Evolutionary conservation across 2,329 filamentous ascomycete genomes (phyloP), one percentile per base, ranked within the genome.

Genomic region (Nothophaeocryptopus gaeumannii): DNA sequence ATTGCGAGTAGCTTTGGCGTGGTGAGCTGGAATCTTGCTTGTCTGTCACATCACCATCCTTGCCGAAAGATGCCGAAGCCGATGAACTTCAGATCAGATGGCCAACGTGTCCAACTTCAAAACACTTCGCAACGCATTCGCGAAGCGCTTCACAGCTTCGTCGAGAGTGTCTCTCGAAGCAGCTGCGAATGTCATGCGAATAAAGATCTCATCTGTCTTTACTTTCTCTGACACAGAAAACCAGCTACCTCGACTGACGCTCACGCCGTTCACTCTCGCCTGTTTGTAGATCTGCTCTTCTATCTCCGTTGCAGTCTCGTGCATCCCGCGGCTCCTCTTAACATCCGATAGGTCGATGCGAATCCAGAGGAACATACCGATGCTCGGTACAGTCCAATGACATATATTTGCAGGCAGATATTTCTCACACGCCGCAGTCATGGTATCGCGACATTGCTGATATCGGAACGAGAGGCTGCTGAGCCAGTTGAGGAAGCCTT

Each of bases 401-500:
- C 62, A 63, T 11, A 32, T 10, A 5, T 52, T 43, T 8, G 30
- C 33, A 20, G 64, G 61, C 1, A 68, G 46, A 50, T 59, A 56
- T n/a, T 40, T 34, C 32, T 60, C 52, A 30, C 64, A 68, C 14
- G 65, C 64, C 7, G 52, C 36, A 12, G 65, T 34, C n/a, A 68
- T 32, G 10, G 47, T 44, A 36, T 66, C 55, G 3, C 60, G 51
- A 3, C 63, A 58, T 14, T 48, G 26, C 3, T 51, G 39, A 47
- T 67, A 68, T n/a, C 58, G 41, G 2, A 31, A 11, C 2, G 61
- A 63, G 10, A 68, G 42, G 26, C 57, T 37, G 1, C 47, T 39
- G 1, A 69, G 47, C 66, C 67, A 69, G 2, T 50, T 35, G 2
- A 67, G 29, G 41, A 66, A 65, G 1, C 67, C 66, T 1, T 47